Conservation (phyloP, 371 early-diverging fungal species). For the Mucor mucedo region DNA sequence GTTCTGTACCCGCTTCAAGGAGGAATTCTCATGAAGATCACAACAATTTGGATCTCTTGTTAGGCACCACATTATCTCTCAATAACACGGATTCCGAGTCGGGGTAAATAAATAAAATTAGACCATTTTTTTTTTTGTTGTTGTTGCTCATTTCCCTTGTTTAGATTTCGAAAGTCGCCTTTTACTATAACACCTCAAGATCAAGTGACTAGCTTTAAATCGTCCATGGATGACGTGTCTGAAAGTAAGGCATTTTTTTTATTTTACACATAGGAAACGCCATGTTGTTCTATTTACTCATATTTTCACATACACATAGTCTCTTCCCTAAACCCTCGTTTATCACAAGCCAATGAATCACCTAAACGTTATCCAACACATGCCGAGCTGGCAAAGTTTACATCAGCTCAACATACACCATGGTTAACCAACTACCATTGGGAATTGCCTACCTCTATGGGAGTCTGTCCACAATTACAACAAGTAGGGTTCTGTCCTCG, state of each 20-base stretch:
- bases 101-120: constrained; percentile 1
- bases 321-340: constrained; percentile 12
- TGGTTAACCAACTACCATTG: neutral
- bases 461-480: constrained; percentile 16
- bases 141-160: neutral
- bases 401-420: neutral
- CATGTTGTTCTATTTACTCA: too few species aligned
- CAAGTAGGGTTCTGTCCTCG: constrained; percentile 20
- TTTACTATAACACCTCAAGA: constrained; percentile 22
- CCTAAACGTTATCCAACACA: constrained; percentile 1
- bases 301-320: neutral
- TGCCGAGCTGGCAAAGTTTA: neutral
- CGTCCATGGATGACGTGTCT: neutral
- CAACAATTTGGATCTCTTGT: constrained; percentile 14
- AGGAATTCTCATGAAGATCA: constrained; percentile 42
- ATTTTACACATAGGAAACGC: too few species aligned
- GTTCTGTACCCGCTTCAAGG: constrained; percentile 44
- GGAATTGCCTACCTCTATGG: too few species aligned
- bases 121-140: neutral
- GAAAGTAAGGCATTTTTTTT: constrained; percentile 6
- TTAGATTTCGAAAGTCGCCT: constrained; percentile 20
- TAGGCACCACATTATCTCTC: constrained; percentile 8
- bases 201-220: neutral
- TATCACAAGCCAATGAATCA: constrained; percentile 18
- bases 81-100: constrained; percentile 18